These are phyloP conservation scores for Tulasnella sp. DNA, from an alignment of 768 basidiomycete genomes.

Conservation along the genomic window DNA sequence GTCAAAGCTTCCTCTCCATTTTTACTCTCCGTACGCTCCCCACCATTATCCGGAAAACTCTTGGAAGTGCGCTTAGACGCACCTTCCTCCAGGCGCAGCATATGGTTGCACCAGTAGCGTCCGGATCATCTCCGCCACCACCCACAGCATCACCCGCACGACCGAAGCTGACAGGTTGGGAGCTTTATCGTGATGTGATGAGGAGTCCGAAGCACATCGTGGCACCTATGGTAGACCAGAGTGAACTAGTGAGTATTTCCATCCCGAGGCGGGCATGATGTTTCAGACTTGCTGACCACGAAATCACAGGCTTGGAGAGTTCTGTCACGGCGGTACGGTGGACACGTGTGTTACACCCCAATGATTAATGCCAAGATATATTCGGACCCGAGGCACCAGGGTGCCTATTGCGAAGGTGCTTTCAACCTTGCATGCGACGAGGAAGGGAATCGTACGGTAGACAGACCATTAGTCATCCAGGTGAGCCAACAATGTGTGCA, in stretches of 20 bases:
- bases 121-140: too few relatives aligned
- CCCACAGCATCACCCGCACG: too few relatives aligned
- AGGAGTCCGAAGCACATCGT: slow-evolving; percentile 83
- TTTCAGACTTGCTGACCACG: neutral
- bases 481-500: slow-evolving; percentile 20
- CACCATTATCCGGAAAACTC: too few relatives aligned
- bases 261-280: neutral
- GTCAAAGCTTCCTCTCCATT: too few relatives aligned
- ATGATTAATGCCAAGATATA: slow-evolving; percentile 97
- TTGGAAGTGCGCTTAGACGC: too few relatives aligned
- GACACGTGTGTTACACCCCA: slow-evolving; percentile 79
- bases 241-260: slow-evolving; percentile 61
- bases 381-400: slow-evolving; percentile 35
- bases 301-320: slow-evolving; percentile 70
- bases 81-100: too few relatives aligned
- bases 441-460: slow-evolving; percentile 58
- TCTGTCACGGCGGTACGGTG: slow-evolving; percentile 71
- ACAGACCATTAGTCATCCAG: slow-evolving; percentile 81
- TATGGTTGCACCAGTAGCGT: too few relatives aligned
- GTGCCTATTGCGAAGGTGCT: slow-evolving; percentile 46
- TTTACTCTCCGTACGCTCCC: too few relatives aligned
- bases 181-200: slow-evolving; percentile 68
- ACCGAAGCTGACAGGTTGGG: slow-evolving; percentile 57
- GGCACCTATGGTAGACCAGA: slow-evolving; percentile 98
- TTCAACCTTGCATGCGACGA: slow-evolving; percentile 65